Base-by-base conservation (phyloP, 441 rosid species). In the Kokia cookei region DNA sequence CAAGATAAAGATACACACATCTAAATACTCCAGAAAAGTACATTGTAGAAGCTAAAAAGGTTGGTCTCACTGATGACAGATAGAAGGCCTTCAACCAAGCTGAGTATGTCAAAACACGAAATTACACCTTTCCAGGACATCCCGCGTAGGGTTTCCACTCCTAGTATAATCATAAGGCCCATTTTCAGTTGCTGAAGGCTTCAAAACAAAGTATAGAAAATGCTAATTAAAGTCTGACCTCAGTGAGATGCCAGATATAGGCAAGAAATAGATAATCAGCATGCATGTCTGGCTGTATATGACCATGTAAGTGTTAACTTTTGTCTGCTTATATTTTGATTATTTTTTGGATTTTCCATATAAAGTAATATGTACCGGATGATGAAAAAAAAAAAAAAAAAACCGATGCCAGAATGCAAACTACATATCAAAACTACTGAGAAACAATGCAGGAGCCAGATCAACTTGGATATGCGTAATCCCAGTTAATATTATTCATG, bases 61-160 rank as follows among this genome's bases (percentile, higher is more conserved):
- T 45, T 70, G 69, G 62, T 48, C 48, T 27, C 2, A 3, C 53
- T 5, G 13, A 72, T 42, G 40, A 61, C 69, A 24, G 43, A 24
- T 7, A 61, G 48, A 58, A 76, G 22, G 43, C 19, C 58, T 71
- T 63, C 68, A 74, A 51, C 9, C 14, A 58, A 26, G 8, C 26
- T 3, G 29, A 35, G 67, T 2, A 51, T 24, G 29, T 14, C 7
- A 72, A 57, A 40, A 72, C 59, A 66, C 58, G 75, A 32, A 76
- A 60, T 26, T 53, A 45, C 17, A 93, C 97, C 94, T 92, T 85
- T 96, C 97, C 71, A 96, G 82, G 59, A 83, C 91, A 87, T 86
- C 93, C 81, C 98, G 76, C 0, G 97, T 96, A 65, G 98, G 98
- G 83, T 96, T 96, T 63, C 98, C 98, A 84, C 97, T 92, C 85